A percentile compares a stretch with the other conserved stretches of the same genome.
phyloP scores from a whole-genome alignment of 768 basidiomycete genomes.

The Erythrobasidium yunnanense region DNA sequence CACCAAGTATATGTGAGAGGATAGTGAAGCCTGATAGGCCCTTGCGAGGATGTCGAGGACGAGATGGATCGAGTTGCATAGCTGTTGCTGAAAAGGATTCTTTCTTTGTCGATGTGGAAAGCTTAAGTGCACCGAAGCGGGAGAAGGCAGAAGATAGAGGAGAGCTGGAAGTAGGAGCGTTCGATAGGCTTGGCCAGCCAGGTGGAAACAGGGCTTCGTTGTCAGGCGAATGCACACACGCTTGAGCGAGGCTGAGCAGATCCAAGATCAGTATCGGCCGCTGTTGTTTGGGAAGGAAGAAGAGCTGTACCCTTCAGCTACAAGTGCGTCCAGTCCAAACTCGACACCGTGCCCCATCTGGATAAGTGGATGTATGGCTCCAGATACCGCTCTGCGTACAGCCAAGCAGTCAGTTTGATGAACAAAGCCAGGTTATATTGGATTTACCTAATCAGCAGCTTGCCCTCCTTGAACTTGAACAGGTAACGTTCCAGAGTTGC shows the following conservation, averaged over 20 bases:
- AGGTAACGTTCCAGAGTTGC: slow-evolving; percentile 36
- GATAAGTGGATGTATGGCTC: slow-evolving; percentile 36
- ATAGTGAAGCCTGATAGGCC: slow-evolving; percentile 37
- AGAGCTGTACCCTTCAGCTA: slow-evolving; percentile 32
- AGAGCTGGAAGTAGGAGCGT: not conserved
- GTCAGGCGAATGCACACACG: slow-evolving; percentile 28
- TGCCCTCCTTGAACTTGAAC: slow-evolving; percentile 29
- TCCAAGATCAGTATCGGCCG: not conserved
- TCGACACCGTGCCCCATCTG: slow-evolving; percentile 38
- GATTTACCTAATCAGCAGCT: slow-evolving; percentile 33
- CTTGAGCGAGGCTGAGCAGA: slow-evolving; percentile 31
- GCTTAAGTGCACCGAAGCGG: not conserved
- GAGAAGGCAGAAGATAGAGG: slow-evolving; percentile 26
- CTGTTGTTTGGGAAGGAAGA: not conserved
- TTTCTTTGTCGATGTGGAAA: not conserved
- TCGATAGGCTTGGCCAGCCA: slow-evolving; percentile 29
- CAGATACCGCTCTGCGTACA: slow-evolving; percentile 25
- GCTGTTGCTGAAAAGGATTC: slow-evolving; percentile 22
- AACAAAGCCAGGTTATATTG: no score
- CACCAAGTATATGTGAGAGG: slow-evolving; percentile 33
- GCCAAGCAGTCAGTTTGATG: no score
- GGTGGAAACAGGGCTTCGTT: slow-evolving; percentile 29
- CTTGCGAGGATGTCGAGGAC: slow-evolving; percentile 25
- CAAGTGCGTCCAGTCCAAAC: slow-evolving; percentile 34
- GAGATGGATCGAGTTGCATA: slow-evolving; percentile 14